Evolutionary conservation across 2,329 filamentous ascomycete species (phyloP), one percentile per base, ranked within the genome.

Genomic region (Graphilbum sp.): DNA sequence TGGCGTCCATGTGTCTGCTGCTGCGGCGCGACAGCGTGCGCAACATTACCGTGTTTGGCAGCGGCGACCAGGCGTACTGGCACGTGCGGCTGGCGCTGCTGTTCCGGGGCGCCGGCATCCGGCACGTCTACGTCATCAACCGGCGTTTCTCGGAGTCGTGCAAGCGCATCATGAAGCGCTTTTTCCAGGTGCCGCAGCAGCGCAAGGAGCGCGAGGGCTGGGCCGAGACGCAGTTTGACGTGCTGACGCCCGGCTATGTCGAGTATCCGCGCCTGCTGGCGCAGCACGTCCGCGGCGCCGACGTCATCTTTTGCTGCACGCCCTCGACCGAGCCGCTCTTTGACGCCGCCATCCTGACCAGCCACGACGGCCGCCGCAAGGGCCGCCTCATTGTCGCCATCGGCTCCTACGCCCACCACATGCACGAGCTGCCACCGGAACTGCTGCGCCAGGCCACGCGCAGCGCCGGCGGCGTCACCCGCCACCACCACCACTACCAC

Each of bases 21-120:
- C 56, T 59, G 17, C 69, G 68, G 29, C 81, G 88, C 40, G 63
- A 69, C 39, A 69, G 69, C 21, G 78, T 93, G 32, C 76, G 79
- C 52, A 83, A 77, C 13, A 53, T 95, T 11, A 77, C 79, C 13
- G 79, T 93, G 38, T 96, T 95, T 54, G 88, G 88, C 19, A 78
- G 80, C 25, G 88, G 88, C 34, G 75, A 79, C 48, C 87, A 95
- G 61, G 88, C 88, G 12, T 93, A 88, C 61, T 96, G 87, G 87
- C 88, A 95, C 54, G 74, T 93, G 32, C 78, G 86, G 1, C 69
- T 96, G 5, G 79, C 87, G 0, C 67, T 96, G 11, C 67, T 88
- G 45, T 66, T 90, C 36, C 79, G 69, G 18, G 73, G 73, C 2
- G 39, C 61, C 34, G 82, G 84, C 17, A 78, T 94, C 48, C 76